Percentiles rank a stretch among this genome's conserved stretches.
These are phyloP conservation scores for Hordeum pubiflorum DNA, from an alignment of 202 grass and related monocot species.

Conservation along the genomic window DNA sequence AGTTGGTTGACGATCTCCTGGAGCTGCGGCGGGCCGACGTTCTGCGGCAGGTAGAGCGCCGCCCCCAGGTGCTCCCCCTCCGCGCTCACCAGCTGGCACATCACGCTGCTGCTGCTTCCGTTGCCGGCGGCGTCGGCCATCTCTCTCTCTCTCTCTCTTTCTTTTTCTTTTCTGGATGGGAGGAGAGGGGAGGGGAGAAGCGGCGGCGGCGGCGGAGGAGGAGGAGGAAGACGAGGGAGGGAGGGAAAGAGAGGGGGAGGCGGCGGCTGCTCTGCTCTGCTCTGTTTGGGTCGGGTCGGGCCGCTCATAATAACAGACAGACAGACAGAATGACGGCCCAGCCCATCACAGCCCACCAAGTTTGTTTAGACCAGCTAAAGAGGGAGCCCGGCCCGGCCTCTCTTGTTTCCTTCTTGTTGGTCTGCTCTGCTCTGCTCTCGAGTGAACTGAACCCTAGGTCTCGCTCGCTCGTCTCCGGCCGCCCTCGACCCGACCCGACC, in stretches of 20 bases:
- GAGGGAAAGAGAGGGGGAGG: no score
- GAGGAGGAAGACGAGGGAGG: no score
- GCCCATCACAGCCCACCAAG: no score
- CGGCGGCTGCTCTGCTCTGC: no score
- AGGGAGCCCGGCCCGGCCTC: neutral
- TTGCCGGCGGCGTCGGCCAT: neutral
- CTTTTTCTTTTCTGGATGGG: no score
- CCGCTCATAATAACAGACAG: neutral
- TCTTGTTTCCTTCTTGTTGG: no score
- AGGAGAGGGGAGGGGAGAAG: neutral
- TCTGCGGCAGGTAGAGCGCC: constrained; percentile 74
- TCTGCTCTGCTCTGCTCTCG: no score
- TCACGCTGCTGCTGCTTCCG: constrained; percentile 30
- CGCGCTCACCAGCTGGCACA: constrained; percentile 72
- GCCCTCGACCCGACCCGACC: neutral
- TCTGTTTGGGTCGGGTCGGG: neutral
- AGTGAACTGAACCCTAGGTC: neutral
- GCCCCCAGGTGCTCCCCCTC: constrained; percentile 73
- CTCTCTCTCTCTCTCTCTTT: neutral
- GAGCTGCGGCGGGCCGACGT: constrained; percentile 66
- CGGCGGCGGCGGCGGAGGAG: no score
- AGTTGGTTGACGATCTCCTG: constrained; percentile 95
- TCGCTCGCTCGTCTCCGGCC: neutral
- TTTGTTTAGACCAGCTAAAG: no score
- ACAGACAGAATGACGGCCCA: no score